phyloP scores from a whole-genome alignment of 345 rosid species.

The Jatropha curcas region DNA sequence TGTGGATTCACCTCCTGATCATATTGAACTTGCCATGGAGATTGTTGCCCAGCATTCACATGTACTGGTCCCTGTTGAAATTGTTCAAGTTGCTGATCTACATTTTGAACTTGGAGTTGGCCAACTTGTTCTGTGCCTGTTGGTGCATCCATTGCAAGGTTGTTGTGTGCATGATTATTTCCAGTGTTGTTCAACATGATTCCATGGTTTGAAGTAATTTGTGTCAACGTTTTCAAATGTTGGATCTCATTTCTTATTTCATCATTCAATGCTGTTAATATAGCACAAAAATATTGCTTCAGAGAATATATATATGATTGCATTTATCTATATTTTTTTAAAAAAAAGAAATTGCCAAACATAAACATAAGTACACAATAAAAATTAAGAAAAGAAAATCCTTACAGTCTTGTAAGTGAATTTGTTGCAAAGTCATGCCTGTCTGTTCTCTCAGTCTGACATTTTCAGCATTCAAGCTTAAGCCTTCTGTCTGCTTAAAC shows the following conservation, averaged over 20 bases:
- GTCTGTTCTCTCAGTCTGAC: neutral
- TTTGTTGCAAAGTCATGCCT: neutral
- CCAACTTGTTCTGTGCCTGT: neutral
- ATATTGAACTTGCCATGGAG: neutral
- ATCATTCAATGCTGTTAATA: slow-evolving; percentile 2
- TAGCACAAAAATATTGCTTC: neutral
- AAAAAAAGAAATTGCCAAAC: neutral
- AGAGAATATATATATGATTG: no score
- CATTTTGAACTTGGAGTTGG: neutral
- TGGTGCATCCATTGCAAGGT: neutral
- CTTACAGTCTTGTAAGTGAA: slow-evolving; percentile 26
- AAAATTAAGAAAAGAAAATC: slow-evolving; percentile 1
- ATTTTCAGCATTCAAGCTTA: slow-evolving; percentile 18
- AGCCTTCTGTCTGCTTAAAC: slow-evolving; percentile 17
- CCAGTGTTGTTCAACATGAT: neutral
- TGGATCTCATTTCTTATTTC: slow-evolving; percentile 4
- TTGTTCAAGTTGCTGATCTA: neutral
- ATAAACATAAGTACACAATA: no score
- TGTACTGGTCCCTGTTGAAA: no score
- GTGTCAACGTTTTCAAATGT: neutral
- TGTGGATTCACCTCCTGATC: neutral
- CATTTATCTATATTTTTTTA: no score
- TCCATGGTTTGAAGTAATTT: neutral
- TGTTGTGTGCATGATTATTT: neutral
- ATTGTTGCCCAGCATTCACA: neutral